phyloP scores from a whole-genome alignment of 176 grass and related monocot species.

The Alloteropsis semialata region DNA sequence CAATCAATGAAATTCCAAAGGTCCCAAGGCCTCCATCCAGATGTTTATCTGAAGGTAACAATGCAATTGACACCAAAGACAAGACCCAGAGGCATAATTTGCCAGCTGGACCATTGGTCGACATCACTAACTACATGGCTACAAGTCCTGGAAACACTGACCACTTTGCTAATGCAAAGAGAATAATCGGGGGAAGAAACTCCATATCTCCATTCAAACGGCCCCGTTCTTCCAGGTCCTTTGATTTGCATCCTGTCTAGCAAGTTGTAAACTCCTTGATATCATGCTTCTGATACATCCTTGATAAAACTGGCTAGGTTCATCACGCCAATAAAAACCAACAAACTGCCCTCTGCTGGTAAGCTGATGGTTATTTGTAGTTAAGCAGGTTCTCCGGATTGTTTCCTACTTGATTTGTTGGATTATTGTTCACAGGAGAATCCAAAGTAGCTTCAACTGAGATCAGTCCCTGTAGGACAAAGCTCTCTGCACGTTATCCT shows the following conservation, averaged over 20 bases:
- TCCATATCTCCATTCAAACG: constrained; percentile 79
- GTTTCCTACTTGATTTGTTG: constrained; percentile 31
- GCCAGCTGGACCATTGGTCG: constrained; percentile 45
- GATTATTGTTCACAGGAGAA: constrained; percentile 51
- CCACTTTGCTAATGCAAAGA: constrained; percentile 44
- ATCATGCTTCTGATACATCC: constrained; percentile 40
- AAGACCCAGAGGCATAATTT: constrained; percentile 33
- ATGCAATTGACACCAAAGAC: constrained; percentile 1
- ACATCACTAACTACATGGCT: constrained; percentile 53
- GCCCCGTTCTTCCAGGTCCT: constrained; percentile 82
- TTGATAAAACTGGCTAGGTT: constrained; percentile 76
- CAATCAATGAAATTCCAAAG: constrained; percentile 28
- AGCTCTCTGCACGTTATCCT: constrained; percentile 61
- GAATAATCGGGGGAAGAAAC: constrained; percentile 57
- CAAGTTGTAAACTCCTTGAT: constrained; percentile 50
- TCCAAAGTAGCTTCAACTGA: constrained; percentile 54
- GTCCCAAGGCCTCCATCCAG: constrained; percentile 38
- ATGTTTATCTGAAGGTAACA: constrained; percentile 31
- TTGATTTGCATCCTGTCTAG: constrained; percentile 36
- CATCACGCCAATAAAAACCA: constrained; percentile 65
- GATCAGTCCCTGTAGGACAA: constrained; percentile 42
- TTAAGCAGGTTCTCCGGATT: constrained; percentile 16
- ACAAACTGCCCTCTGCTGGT: constrained; percentile 46
- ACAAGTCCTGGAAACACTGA: constrained; percentile 37
- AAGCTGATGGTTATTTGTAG: constrained; percentile 32